Percentiles rank a stretch among this genome's conserved stretches.
Conservation (phyloP, 129 eudicot genomes). For the Rutidosis leptorrhynchoides region DNA sequence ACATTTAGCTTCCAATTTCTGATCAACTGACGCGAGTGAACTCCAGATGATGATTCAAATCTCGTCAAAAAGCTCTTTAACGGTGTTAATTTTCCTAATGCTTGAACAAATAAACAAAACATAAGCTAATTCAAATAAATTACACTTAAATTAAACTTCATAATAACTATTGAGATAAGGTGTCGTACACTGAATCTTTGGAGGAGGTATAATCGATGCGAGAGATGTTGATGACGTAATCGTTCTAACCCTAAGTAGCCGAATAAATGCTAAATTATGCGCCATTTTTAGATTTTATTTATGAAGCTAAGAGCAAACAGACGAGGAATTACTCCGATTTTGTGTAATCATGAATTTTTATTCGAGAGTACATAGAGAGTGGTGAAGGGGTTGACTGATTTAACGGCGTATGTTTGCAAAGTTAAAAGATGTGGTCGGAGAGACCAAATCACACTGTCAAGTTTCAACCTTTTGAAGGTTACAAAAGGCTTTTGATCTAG, state of each 20-base stretch:
- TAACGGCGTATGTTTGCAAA: not conserved
- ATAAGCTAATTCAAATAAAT: not conserved
- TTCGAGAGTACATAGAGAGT: not conserved
- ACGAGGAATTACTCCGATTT: constrained; percentile 5
- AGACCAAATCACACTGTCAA: too few relatives aligned
- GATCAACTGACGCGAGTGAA: constrained; percentile 21
- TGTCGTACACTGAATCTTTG: constrained; percentile 26
- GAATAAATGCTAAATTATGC: constrained; percentile 28
- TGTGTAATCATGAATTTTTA: not conserved
- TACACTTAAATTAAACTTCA: not conserved
- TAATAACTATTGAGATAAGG: not conserved
- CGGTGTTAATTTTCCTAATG: constrained; percentile 25
- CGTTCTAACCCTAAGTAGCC: constrained; percentile 28
- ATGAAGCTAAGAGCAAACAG: not conserved
- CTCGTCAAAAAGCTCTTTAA: constrained; percentile 31
- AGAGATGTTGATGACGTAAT: constrained; percentile 18
- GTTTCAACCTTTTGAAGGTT: too few relatives aligned
- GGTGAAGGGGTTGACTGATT: constrained; percentile 1
- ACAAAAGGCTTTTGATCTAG: too few relatives aligned
- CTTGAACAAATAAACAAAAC: constrained; percentile 17
- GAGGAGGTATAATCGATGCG: constrained; percentile 15
- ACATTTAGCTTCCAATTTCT: constrained; percentile 25
- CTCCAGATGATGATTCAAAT: constrained; percentile 31
- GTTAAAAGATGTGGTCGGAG: not conserved
- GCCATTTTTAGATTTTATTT: constrained; percentile 17